Evolutionary conservation across 1,139 yeast species (phyloP).

Genomic region (Scheffersomyces titani): DNA sequence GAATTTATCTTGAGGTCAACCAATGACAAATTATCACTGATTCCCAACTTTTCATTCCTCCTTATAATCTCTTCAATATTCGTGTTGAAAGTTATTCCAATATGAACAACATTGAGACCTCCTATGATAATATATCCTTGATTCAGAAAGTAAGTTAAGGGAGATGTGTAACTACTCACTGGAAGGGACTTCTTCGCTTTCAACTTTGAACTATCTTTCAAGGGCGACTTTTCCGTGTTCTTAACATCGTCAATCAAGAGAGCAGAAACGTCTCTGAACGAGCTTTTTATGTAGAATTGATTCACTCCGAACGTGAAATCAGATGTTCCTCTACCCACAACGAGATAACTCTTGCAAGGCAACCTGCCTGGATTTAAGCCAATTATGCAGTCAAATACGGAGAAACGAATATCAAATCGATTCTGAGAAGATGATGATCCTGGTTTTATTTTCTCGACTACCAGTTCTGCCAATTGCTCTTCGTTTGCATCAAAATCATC

Average conservation of each 20-base stretch:
- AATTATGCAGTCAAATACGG: conserved; percentile 52
- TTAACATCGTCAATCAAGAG: conserved; percentile 59
- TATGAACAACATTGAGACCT: conserved; percentile 38
- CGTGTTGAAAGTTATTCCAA: conserved; percentile 40
- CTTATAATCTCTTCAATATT: conserved; percentile 21
- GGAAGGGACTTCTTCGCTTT: conserved; percentile 5
- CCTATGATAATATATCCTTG: conserved; percentile 53
- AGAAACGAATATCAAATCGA: conserved; percentile 41
- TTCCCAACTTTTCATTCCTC: conserved; percentile 21
- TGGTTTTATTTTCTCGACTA: conserved; percentile 1
- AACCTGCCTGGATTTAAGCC: conserved; percentile 64
- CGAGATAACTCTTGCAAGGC: conserved; percentile 50
- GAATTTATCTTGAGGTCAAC: conserved; percentile 49
- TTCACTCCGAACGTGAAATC: conserved; percentile 42
- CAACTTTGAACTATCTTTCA: conserved; percentile 12
- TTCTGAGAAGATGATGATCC: conserved; percentile 3
- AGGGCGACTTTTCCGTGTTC: conserved; percentile 25
- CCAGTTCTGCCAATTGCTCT: background rate
- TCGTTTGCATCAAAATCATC: background rate
- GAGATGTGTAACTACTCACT: conserved; percentile 9
- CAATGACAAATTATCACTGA: conserved; percentile 24
- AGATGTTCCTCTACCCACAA: conserved; percentile 52
- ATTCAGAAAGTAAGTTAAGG: conserved; percentile 11
- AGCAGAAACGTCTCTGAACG: conserved; percentile 46
- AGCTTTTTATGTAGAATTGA: conserved; percentile 40